Evolutionary conservation across 768 basidiomycete species (phyloP).

Genomic region (Roridomyces roridus): DNA sequence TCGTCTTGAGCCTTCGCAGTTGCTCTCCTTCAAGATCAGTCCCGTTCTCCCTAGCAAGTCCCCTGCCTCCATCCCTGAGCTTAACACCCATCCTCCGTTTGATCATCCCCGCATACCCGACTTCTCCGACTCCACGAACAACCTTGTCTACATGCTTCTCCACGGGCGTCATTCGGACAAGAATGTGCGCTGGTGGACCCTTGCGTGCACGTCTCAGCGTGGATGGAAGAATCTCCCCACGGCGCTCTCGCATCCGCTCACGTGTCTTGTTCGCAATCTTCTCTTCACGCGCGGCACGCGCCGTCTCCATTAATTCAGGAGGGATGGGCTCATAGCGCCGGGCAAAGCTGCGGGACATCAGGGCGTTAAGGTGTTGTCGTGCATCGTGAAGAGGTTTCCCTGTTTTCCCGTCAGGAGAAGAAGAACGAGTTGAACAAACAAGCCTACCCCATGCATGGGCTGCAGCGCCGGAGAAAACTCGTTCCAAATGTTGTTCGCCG

Average conservation of each 20-base stretch:
- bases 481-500: not conserved
- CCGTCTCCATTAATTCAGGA: constrained; percentile 50
- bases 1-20: constrained; percentile 36
- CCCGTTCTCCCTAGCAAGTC: constrained; percentile 19
- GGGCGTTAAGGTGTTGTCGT: constrained; percentile 35
- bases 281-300: constrained; percentile 63
- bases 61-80: constrained; percentile 34
- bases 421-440: not conserved
- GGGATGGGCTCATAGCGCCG: constrained; percentile 53
- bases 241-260: constrained; percentile 63
- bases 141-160: constrained; percentile 56
- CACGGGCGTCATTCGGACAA: constrained; percentile 55
- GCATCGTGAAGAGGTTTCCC: constrained; percentile 43
- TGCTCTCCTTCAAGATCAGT: constrained; percentile 43
- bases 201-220: constrained; percentile 54
- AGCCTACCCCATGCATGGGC: constrained; percentile 49
- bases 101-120: constrained; percentile 72
- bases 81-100: constrained; percentile 64
- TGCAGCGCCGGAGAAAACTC: constrained; percentile 28
- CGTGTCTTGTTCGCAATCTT: constrained; percentile 71
- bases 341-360: constrained; percentile 44
- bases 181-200: constrained; percentile 70
- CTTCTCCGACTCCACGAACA: constrained; percentile 61
- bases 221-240: constrained; percentile 61
- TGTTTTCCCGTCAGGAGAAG: constrained; percentile 26